Percentiles rank a stretch among this genome's conserved stretches.
Evolutionary conservation across 2,329 filamentous ascomycete species (phyloP).

Genomic region (Zasmidium cellare): DNA sequence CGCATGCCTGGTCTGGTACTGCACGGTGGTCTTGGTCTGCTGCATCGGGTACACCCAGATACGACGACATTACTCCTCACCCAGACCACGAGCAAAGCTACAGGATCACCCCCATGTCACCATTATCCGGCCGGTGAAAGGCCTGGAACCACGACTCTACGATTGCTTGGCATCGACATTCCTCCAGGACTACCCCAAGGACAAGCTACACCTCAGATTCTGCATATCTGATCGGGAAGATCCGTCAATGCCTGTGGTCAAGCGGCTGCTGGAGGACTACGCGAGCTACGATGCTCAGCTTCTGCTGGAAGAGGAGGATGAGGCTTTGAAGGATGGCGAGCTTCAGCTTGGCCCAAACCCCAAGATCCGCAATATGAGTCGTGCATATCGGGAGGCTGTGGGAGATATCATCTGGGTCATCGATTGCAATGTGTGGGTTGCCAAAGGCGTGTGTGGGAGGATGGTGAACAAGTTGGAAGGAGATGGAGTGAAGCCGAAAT

Average conservation of each 20-base stretch:
- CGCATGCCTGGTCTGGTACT: conserved; percentile 36
- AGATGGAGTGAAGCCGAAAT: conserved; percentile 50
- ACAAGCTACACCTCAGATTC: conserved; percentile 76
- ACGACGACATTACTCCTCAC: conserved; percentile 55
- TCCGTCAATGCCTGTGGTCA: conserved; percentile 72
- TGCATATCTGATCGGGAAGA: conserved; percentile 77
- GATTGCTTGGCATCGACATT: conserved; percentile 89
- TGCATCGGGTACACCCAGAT: conserved; percentile 61
- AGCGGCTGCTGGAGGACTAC: conserved; percentile 71
- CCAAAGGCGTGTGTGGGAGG: conserved; percentile 72
- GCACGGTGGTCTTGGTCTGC: conserved; percentile 57
- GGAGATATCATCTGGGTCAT: conserved; percentile 91
- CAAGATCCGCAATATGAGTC: conserved; percentile 97
- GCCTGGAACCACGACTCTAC: conserved; percentile 84
- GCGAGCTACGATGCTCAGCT: conserved; percentile 69
- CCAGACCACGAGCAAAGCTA: conserved; percentile 27
- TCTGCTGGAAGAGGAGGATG: conserved; percentile 80
- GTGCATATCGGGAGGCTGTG: conserved; percentile 84
- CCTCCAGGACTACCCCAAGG: conserved; percentile 73
- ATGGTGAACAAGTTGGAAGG: conserved; percentile 90
- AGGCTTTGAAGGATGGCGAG: conserved; percentile 60
- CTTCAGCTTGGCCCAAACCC: conserved; percentile 79
- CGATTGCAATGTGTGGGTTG: conserved; percentile 96
- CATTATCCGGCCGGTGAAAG: conserved; percentile 89
- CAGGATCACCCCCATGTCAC: conserved; percentile 72